phyloP scores from a whole-genome alignment of 139 green algal species.

The Pleodorina starrii region DNA sequence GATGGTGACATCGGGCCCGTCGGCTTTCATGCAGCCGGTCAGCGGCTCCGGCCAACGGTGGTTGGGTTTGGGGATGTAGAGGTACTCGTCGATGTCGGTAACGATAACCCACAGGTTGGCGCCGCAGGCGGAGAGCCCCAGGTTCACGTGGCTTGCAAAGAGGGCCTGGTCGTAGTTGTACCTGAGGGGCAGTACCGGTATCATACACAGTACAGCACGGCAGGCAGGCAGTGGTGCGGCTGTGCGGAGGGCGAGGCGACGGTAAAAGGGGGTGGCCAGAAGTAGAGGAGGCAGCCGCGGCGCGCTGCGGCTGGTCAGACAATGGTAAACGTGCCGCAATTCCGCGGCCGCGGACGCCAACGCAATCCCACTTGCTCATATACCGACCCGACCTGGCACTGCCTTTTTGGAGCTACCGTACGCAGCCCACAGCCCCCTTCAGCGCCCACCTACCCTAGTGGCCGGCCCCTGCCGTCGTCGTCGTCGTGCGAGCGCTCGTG shows the following conservation, averaged over 20 bases:
- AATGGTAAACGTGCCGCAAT: no score
- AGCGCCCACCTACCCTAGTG: background rate
- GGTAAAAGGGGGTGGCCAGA: no score
- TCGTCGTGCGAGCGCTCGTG: constrained; percentile 1
- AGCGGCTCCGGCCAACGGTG: background rate
- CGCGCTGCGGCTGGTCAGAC: no score
- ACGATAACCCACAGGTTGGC: constrained; percentile 4
- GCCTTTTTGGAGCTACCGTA: no score
- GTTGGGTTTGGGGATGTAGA: background rate
- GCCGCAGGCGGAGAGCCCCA: constrained; percentile 13
- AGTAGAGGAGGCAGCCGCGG: no score
- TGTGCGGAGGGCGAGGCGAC: no score
- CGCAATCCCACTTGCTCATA: no score
- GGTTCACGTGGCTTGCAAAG: background rate
- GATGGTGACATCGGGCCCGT: background rate
- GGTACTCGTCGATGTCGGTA: constrained; percentile 21
- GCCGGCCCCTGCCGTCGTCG: background rate
- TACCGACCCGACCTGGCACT: no score
- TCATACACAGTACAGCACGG: no score
- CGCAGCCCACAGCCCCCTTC: no score
- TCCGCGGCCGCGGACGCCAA: no score
- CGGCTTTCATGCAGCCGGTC: background rate
- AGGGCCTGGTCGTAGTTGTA: constrained; percentile 42
- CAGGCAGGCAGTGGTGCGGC: no score
- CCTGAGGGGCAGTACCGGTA: background rate